Conservation (phyloP, 2,329 filamentous ascomycete genomes). For the Pestalotiopsis sp. region DNA sequence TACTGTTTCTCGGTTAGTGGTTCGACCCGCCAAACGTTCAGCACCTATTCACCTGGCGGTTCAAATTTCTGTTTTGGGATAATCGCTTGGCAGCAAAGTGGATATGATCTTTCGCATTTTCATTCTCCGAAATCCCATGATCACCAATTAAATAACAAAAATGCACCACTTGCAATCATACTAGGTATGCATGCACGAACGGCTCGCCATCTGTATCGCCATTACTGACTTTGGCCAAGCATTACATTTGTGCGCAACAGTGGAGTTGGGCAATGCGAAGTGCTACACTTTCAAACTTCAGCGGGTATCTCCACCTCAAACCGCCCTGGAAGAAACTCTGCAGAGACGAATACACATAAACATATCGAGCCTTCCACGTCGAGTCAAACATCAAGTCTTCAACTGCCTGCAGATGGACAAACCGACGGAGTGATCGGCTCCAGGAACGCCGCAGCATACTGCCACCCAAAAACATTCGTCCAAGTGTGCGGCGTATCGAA, state of each 20-base stretch:
- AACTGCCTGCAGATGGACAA: background rate
- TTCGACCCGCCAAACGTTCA: background rate
- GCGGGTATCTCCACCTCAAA: background rate
- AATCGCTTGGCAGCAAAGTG: background rate
- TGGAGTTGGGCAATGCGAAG: background rate
- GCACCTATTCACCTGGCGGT: background rate
- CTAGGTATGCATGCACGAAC: background rate
- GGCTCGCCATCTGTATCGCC: background rate
- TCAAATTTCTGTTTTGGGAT: background rate
- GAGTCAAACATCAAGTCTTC: background rate
- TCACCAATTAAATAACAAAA: too few relatives aligned
- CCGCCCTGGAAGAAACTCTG: background rate
- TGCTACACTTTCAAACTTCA: background rate
- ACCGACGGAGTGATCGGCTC: conserved; percentile 19
- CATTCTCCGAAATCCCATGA: too few relatives aligned
- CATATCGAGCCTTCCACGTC: background rate
- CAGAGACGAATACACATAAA: too few relatives aligned
- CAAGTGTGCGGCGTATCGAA: conserved; percentile 20
- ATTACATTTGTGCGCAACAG: background rate
- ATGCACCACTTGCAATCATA: too few relatives aligned
- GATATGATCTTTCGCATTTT: background rate
- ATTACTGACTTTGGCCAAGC: background rate
- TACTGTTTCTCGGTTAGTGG: background rate
- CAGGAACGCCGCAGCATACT: conserved; percentile 26
- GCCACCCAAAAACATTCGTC: conserved; percentile 25